Evolutionary conservation across 2,329 filamentous ascomycete species (phyloP).

Genomic region (Huntiella bhutanensis): DNA sequence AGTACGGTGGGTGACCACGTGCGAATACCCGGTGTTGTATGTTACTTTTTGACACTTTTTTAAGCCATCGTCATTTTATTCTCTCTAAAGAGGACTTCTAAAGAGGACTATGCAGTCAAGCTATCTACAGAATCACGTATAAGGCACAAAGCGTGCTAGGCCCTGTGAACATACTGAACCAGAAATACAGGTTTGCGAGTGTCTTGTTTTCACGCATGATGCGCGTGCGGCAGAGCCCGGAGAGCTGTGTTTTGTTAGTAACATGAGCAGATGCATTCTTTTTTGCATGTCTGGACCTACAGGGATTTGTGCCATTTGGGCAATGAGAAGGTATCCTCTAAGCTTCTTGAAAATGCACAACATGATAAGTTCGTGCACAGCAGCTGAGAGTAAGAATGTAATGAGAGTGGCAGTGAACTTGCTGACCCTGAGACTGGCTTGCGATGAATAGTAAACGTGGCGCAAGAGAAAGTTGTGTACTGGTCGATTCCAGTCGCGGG

Average conservation of each 20-base stretch:
- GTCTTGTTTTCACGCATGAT: constrained; percentile 43
- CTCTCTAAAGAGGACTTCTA: background rate
- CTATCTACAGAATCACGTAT: constrained; percentile 33
- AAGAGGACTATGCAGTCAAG: background rate
- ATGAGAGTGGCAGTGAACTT: constrained; percentile 55
- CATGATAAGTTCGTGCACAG: constrained; percentile 62
- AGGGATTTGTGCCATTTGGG: constrained; percentile 59
- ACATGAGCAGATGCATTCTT: background rate
- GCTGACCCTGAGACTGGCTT: constrained; percentile 51
- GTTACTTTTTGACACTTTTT: background rate
- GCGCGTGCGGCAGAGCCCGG: constrained; percentile 45
- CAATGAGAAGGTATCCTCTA: constrained; percentile 50
- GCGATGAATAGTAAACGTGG: constrained; percentile 63
- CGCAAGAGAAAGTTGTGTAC: constrained; percentile 61
- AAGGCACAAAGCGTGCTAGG: constrained; percentile 47
- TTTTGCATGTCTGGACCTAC: constrained; percentile 17
- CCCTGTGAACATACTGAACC: constrained; percentile 60
- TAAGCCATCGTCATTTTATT: background rate
- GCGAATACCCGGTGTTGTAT: background rate
- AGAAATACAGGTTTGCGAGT: constrained; percentile 58
- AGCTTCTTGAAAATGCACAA: constrained; percentile 65
- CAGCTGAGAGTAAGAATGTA: constrained; percentile 53
- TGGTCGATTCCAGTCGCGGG: constrained; percentile 59
- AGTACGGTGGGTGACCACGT: no score
- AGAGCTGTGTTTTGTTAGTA: constrained; percentile 24